A percentile compares a stretch with the other conserved stretches of the same genome.
These are phyloP conservation scores for Lumnitzera racemosa DNA, from an alignment of 345 rosid genomes.

Conservation along the genomic window DNA sequence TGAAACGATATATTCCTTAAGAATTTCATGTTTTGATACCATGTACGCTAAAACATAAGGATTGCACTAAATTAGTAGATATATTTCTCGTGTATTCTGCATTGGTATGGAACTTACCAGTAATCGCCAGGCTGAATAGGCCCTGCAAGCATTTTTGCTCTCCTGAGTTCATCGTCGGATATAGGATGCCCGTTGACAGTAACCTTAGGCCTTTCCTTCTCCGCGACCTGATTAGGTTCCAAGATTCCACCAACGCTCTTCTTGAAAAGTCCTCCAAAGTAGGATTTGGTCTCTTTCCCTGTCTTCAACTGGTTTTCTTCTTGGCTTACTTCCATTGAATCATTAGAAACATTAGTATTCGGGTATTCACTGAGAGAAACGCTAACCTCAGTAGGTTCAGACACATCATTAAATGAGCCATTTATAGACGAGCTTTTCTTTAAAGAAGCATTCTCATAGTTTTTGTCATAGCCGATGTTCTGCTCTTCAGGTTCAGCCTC, in stretches of 20 bases:
- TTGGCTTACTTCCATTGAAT: conserved; percentile 26
- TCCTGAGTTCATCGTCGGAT: conserved; percentile 37
- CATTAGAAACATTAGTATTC: conserved; percentile 28
- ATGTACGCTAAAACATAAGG: no score
- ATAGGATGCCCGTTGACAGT: conserved; percentile 55
- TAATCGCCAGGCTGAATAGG: conserved; percentile 75
- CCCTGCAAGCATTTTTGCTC: conserved; percentile 59
- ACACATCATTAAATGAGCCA: conserved; percentile 25
- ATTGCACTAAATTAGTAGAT: no score
- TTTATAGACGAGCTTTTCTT: conserved; percentile 30
- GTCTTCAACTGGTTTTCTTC: conserved; percentile 22
- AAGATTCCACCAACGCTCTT: conserved; percentile 23
- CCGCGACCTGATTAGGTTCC: conserved; percentile 19
- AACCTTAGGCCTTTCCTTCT: conserved; percentile 28
- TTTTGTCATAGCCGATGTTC: conserved; percentile 2
- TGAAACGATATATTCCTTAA: no score
- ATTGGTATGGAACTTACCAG: conserved; percentile 31
- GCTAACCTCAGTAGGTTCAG: conserved; percentile 31
- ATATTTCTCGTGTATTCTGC: no score
- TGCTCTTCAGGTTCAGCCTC: conserved; percentile 11
- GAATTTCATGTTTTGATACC: no score
- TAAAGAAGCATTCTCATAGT: conserved; percentile 23
- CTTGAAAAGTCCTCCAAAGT: conserved; percentile 28
- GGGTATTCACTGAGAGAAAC: conserved; percentile 30
- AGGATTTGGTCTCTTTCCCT: conserved; percentile 32